These are phyloP conservation scores for Quillaja saponaria DNA, from an alignment of 306 rosid genomes.

Conservation along the genomic window DNA sequence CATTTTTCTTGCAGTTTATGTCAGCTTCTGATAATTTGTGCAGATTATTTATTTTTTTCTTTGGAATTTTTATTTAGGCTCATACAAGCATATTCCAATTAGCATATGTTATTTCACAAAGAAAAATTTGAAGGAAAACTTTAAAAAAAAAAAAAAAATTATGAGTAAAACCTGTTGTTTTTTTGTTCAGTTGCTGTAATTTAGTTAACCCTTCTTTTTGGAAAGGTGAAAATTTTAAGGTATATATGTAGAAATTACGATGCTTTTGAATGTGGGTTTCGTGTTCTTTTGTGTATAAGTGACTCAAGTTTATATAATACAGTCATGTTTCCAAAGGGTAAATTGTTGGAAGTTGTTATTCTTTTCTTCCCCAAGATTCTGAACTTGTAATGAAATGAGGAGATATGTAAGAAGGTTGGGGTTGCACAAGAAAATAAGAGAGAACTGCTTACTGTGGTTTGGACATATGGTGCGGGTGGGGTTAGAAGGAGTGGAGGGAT, in stretches of 20 bases:
- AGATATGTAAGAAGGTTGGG: no score
- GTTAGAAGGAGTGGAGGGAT: no score
- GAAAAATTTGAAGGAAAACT: not conserved
- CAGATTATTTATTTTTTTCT: not conserved
- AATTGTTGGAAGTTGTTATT: no score
- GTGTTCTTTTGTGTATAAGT: not conserved
- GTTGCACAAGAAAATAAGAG: no score
- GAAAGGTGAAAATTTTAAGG: not conserved
- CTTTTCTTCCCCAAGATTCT: not conserved
- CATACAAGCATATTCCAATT: not conserved
- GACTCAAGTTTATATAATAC: not conserved
- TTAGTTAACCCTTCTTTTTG: not conserved
- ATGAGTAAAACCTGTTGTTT: conserved; percentile 4
- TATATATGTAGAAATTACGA: not conserved
- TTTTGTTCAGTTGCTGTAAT: not conserved
- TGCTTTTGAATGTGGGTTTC: not conserved
- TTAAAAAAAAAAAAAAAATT: no score
- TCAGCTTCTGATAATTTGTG: not conserved
- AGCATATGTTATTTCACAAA: not conserved
- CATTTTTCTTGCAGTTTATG: not conserved
- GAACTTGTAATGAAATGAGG: no score
- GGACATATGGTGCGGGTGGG: no score
- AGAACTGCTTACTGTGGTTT: no score
- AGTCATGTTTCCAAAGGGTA: not conserved
- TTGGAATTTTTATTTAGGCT: not conserved